Evolutionary conservation across 352 stramenopile species (phyloP).

Genomic region (Phytophthora pistaciae): DNA sequence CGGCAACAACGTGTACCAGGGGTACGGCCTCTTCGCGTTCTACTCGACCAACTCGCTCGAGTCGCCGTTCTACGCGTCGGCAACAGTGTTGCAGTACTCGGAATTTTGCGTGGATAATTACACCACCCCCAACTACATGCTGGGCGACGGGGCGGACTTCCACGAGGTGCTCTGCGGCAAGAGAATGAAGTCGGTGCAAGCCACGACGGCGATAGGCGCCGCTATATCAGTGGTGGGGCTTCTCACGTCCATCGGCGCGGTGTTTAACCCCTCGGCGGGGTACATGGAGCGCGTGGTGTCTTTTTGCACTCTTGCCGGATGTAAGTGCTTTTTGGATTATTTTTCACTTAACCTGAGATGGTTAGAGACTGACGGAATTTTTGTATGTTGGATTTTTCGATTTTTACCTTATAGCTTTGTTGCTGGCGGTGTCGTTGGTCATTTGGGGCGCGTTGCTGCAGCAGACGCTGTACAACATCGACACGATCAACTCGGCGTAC

Average conservation of each 20-base stretch:
- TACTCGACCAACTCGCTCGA: slow-evolving; percentile 81
- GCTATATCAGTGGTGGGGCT: slow-evolving; percentile 69
- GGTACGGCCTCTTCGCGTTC: slow-evolving; percentile 84
- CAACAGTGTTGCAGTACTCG: slow-evolving; percentile 80
- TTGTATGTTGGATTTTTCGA: neutral
- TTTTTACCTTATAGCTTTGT: slow-evolving; percentile 50
- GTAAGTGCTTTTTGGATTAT: slow-evolving; percentile 49
- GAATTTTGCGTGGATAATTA: slow-evolving; percentile 68
- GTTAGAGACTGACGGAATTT: neutral
- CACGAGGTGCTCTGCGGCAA: slow-evolving; percentile 77
- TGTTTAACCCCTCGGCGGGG: slow-evolving; percentile 80
- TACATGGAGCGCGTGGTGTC: slow-evolving; percentile 82
- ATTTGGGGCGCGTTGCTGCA: slow-evolving; percentile 84
- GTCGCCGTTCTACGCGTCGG: slow-evolving; percentile 82
- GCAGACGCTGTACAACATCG: slow-evolving; percentile 82
- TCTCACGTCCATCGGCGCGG: slow-evolving; percentile 71
- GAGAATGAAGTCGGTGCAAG: slow-evolving; percentile 74
- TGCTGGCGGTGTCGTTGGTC: slow-evolving; percentile 78
- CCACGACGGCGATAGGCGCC: slow-evolving; percentile 67
- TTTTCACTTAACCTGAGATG: neutral
- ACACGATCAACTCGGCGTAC: slow-evolving; percentile 82
- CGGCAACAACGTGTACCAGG: slow-evolving; percentile 79
- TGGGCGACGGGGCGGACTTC: slow-evolving; percentile 81
- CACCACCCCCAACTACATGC: slow-evolving; percentile 83
- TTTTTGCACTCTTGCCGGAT: slow-evolving; percentile 83